Base-by-base conservation (phyloP, 768 basidiomycete species). In the Suillus cothurnatus region DNA sequence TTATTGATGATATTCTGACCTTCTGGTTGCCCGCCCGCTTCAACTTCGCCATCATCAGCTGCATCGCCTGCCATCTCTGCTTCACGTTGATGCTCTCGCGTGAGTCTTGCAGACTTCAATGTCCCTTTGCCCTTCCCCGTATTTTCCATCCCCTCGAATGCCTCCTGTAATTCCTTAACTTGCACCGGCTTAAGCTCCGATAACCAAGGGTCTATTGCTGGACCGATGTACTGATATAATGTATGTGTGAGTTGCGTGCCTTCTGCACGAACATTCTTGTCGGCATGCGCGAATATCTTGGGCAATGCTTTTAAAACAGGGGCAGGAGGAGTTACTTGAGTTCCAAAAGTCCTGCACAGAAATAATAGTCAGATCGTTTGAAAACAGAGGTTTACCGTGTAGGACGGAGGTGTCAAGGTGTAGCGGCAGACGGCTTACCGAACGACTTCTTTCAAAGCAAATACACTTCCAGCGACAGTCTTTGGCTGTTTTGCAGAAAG, bases 121-220 rank as follows among this genome's bases (percentile, higher is more conserved):
- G 83, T 83, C 12, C 95, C 97, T 65, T 90, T 92, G 0, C 94
- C 95, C 70, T 89, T 92, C 2, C 90, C 91, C n/a, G 89, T 88
- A 67, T 86, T 88, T 71, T 96, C 93, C 82, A 97, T 80, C 26
- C 76, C 80, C 63, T 93, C 94, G 72, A 97, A 99, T 0, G 88
- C 84, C 72, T 98, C 97, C 71, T 93, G 94, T 71, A 99, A 76
- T 71, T 99, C 97, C 75, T 97, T 95, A 50, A 97, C 88, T 77
- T 99, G 97, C 4, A 99, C 95, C 2, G 97, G 95, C 74, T 99
- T 99, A 66, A 99, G 84, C 66, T 98, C 96, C 26, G 86, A 80
- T 26, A 99, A 80, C 82, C 88, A 94, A 56, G 93, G 86, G 62
- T 95, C 90, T 66, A 99, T 90, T 1, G 88, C 89, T 61, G 87